Base-by-base conservation (phyloP, 208 protist genomes). In the Angomonas ambiguus region DNA sequence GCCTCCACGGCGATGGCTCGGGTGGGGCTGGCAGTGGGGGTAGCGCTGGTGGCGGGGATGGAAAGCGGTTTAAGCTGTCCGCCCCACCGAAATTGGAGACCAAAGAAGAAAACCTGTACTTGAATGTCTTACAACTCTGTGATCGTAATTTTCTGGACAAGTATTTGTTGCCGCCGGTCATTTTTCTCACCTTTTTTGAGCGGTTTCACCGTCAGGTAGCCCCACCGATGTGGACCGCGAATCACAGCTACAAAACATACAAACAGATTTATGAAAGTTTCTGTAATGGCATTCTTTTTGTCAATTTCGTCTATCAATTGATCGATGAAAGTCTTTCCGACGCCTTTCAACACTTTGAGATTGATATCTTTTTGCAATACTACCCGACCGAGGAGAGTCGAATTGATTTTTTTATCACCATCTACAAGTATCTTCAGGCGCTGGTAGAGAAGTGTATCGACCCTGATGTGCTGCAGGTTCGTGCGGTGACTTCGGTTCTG, bases 211-310 rank as follows among this genome's bases (percentile, higher is more conserved):
- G 77, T 35, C 69, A 81, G 28, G 64, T 81, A n/a, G 82, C 85
- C 11, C 85, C 85, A 22, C 58, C 69, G 3, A 82, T 92, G 77
- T 76, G 66, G 65, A 76, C 77, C 1, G 74, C 74, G 34, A 57
- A 72, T 11, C 79, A 88, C 65, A 76, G 62, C 13, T 92, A 88
- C 79, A 92, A 84, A 42, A 78, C 70, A 13, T 95, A 92, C 72
- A 85, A 86, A 57, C 42, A 58, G 13, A 79, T 93, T 42, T 95
- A 95, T 67, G 82, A 93, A 55, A 76, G 82, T 35, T 95, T 95
- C 42, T 76, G 82, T 6, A 42, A 66, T 33, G 89, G 89, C 2
- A 77, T 66, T 35, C 78, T 95, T 33, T 95, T 95, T 61, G 55
- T 65, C 3, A 69, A 79, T 11, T 83, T 79, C 31, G 45, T 90